Evolutionary conservation across 305 asterid genomes (phyloP), one percentile per base, ranked within the genome.

Genomic region (Nicotiana rustica): DNA sequence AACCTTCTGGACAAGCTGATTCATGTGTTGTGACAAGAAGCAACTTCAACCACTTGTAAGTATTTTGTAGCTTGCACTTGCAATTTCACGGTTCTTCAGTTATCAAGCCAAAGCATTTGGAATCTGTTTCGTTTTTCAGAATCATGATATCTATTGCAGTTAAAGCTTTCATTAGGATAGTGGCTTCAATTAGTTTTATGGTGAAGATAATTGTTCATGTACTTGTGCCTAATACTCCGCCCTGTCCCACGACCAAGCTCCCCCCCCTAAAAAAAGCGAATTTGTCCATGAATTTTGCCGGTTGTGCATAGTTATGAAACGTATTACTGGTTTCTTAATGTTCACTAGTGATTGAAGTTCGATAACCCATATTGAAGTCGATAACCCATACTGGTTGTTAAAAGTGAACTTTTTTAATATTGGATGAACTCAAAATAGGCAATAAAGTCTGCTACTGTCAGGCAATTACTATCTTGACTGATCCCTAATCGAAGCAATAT

Each of bases 11-110:
- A 76, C 86, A 90, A 84, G 87, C 93, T 88, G 90, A 89, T 61
- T 89, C 93, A 52, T 75, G 83, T 80, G 82, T 90, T 81, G 90
- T 94, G 85, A 86, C 98, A 69, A 85, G 82, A 84, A 94, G 97
- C 89, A 94, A 96, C 92, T 91, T 94, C 87, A 93, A 86, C 57
- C 89, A 94, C 92, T 87, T 96, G 98, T 96, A 91, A 82, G 95
- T 57, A 77, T 66, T 85, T 80, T 62, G 29, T 47, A 61, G 52
- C 81, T 15, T 17, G 44, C 49, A 57, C 57, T 67, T 68, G 12
- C 78, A 65, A 10, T 52, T 70, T 59, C 71, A 80, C 52, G 17
- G 65, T 68, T 76, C 47, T 64, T 76, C 15, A 25, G 79, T 52
- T 62, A 69, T 80, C 81, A 67, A 62, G 69, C 81, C 18, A 52